These are phyloP conservation scores for Babesia divergens DNA, from an alignment of 169 alveolate species.

Conservation along the genomic window DNA sequence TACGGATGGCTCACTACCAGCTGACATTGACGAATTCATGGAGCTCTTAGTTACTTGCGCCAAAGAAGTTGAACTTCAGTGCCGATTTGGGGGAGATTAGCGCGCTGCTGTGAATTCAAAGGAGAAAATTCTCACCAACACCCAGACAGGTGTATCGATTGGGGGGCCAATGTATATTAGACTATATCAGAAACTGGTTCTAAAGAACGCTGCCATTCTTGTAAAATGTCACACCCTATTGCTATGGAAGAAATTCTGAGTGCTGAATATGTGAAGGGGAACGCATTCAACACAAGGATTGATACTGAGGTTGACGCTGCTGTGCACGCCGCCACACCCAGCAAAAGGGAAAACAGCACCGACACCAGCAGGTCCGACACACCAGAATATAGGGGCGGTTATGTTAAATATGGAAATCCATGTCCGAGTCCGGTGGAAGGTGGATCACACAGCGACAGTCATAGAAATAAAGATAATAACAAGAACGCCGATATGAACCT, in stretches of 20 bases:
- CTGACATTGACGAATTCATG: constrained; percentile 59
- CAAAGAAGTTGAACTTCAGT: constrained; percentile 2
- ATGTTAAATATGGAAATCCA: neutral
- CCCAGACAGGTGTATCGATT: neutral
- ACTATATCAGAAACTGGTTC: too few relatives aligned
- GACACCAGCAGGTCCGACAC: too few relatives aligned
- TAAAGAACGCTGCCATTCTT: too few relatives aligned
- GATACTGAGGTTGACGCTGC: too few relatives aligned
- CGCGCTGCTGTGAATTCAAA: neutral
- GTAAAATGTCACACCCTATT: too few relatives aligned
- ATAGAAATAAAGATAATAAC: neutral
- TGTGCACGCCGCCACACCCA: too few relatives aligned
- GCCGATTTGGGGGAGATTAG: neutral
- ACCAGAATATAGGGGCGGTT: neutral
- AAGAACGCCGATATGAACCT: neutral
- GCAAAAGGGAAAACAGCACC: too few relatives aligned
- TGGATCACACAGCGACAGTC: neutral
- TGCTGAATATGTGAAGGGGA: too few relatives aligned
- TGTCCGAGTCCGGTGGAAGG: neutral
- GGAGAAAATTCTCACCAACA: constrained; percentile 5
- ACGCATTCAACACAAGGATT: too few relatives aligned
- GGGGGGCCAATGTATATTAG: too few relatives aligned
- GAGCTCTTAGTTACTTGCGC: constrained; percentile 40
- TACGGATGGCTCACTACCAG: neutral
- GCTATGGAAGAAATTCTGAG: too few relatives aligned